Evolutionary conservation across 306 rosid genomes (phyloP), one percentile per base, ranked within the genome.

Genomic region (Glycine soja): DNA sequence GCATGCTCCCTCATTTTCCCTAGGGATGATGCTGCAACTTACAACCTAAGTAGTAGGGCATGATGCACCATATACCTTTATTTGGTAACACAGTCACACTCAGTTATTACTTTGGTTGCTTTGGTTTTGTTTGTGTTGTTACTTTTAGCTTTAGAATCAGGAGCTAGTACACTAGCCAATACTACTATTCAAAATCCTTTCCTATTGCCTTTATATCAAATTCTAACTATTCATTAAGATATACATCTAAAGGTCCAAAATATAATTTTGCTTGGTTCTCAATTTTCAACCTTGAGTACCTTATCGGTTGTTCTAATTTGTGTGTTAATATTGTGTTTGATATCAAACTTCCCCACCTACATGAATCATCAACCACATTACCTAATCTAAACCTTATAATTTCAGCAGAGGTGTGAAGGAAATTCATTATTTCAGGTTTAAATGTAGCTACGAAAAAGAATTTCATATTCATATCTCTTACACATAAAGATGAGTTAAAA

Each of bases 11-110:
- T 52, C 56, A 52, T 47, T 58, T 24, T 64, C 40, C 80, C 75
- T 64, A 64, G 75, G 61, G 42, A 74, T 81, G 69, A 69, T 73
- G 57, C 80, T 73, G 57, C 38, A 61, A 5, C n/a, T 72, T 73
- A 12, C 79, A 72, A 7, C 38, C 42, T 81, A 50, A 9, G 57
- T 42, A 14, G 74, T 72, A 74, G 84, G 74, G 67, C 14, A 78
- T 36, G 40, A 36, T 43, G 63, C 53, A 48, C 7, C 53, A 62
- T 36, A 36, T 62, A 19, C 67, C 62, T 75, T 61, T 59, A 19
- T 67, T 78, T 78, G 46, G 70, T 70, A 19, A 40, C 65, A 32
- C 48, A 30, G 13, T 63, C 46, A 62, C 36, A 15, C 13, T 66
- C 72, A 42, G 8, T 5, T 0, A 0, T 38, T 38, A 4, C 43